Conservation (phyloP, 805 yeast genomes). For the Candida sonorensis region DNA sequence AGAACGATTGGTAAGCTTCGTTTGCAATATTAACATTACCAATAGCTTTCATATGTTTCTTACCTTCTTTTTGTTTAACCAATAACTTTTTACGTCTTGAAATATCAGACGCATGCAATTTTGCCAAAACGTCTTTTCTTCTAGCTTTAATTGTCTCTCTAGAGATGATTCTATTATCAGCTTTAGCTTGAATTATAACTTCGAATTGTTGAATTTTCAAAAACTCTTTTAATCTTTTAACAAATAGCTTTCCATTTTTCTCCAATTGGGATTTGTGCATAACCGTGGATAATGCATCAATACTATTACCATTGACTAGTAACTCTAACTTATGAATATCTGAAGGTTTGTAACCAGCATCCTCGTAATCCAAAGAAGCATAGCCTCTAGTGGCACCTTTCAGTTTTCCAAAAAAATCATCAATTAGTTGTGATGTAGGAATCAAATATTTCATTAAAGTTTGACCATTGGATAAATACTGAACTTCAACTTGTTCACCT, state of each 20-base stretch:
- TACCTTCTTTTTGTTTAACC: conserved; percentile 89
- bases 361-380: conserved; percentile 93
- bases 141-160: conserved; percentile 91
- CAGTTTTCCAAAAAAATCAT: conserved; percentile 90
- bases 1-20: conserved; percentile 85
- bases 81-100: conserved; percentile 83
- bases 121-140: conserved; percentile 91
- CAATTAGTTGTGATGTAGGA: conserved; percentile 86
- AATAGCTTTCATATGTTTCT: conserved; percentile 69
- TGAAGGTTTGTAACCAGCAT: conserved; percentile 75
- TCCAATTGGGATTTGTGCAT: conserved; percentile 79
- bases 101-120: conserved; percentile 88
- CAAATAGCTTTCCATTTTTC: conserved; percentile 73
- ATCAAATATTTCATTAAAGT: conserved; percentile 71
- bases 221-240: conserved; percentile 71
- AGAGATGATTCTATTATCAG: conserved; percentile 73
- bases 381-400: conserved; percentile 88
- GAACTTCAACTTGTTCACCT: conserved; percentile 75
- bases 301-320: conserved; percentile 79
- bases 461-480: conserved; percentile 73
- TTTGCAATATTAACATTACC: conserved; percentile 76
- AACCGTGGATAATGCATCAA: conserved; percentile 89
- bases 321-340: conserved; percentile 84
- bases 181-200: conserved; percentile 86
- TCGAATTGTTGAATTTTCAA: conserved; percentile 81